These are phyloP conservation scores for Eutrema japonicum DNA, from an alignment of 345 rosid genomes.

Conservation along the genomic window DNA sequence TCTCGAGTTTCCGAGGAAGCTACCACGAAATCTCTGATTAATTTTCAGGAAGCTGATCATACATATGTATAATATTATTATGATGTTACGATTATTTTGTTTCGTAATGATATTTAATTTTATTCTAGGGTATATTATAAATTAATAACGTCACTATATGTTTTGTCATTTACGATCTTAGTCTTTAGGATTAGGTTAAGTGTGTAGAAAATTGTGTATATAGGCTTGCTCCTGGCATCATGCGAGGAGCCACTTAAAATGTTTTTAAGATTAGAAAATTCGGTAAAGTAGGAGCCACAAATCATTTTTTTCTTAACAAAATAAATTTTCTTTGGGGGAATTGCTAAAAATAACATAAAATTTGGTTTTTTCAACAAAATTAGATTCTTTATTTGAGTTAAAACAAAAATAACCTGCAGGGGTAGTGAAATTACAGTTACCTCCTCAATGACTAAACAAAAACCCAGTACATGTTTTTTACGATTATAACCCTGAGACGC, in stretches of 20 bases:
- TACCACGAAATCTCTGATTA: constrained; percentile 9
- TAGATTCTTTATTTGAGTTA: too few relatives aligned
- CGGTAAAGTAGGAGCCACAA: background rate
- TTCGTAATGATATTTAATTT: background rate
- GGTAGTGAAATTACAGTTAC: too few relatives aligned
- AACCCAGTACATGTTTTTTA: too few relatives aligned
- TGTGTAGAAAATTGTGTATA: background rate
- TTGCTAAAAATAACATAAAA: too few relatives aligned
- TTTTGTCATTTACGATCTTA: background rate
- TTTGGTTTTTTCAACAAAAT: too few relatives aligned
- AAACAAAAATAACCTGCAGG: too few relatives aligned
- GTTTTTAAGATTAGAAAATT: background rate
- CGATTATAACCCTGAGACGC: too few relatives aligned
- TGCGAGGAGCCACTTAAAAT: constrained; percentile 27
- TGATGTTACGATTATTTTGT: background rate
- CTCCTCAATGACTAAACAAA: too few relatives aligned
- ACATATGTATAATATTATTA: constrained; percentile 15
- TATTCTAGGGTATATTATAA: background rate
- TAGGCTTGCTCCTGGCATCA: constrained; percentile 12
- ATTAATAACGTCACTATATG: background rate
- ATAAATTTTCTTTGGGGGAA: too few relatives aligned
- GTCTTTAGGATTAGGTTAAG: constrained; percentile 23
- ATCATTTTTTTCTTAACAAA: background rate
- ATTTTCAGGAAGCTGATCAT: background rate
- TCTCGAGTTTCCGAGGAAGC: constrained; percentile 13